These are phyloP conservation scores for Nannizziopsis arthrosporioides DNA, from an alignment of 2,329 filamentous ascomycete species.

Conservation along the genomic window DNA sequence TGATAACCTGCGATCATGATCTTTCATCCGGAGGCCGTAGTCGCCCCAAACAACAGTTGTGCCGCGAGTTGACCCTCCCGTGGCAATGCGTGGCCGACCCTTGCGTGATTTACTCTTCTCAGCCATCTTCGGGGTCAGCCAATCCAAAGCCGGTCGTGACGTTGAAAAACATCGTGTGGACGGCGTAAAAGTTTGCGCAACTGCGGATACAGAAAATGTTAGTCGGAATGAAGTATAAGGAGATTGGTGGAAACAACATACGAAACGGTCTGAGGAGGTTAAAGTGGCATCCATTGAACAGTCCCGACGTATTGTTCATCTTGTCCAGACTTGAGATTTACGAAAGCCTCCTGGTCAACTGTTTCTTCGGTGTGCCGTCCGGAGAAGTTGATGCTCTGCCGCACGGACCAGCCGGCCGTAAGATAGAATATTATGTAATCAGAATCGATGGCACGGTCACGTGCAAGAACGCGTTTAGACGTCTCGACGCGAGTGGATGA, in stretches of 20 bases:
- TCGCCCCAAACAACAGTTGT: slow-evolving; percentile 96
- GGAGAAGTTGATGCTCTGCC: not conserved
- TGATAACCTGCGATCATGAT: slow-evolving; percentile 84
- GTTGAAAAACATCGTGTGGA: slow-evolving; percentile 59
- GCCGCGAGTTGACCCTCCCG: slow-evolving; percentile 79
- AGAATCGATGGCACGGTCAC: not conserved
- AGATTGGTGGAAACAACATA: slow-evolving; percentile 18
- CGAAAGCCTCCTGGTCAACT: not conserved
- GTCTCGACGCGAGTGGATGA: slow-evolving; percentile 1
- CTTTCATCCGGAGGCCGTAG: slow-evolving; percentile 84
- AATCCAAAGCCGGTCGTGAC: slow-evolving; percentile 51
- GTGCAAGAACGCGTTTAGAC: slow-evolving; percentile 5
- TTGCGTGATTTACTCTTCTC: slow-evolving; percentile 82
- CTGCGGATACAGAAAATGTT: slow-evolving; percentile 16
- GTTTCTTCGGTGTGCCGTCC: not conserved
- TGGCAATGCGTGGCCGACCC: slow-evolving; percentile 75
- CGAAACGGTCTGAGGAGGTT: slow-evolving; percentile 26
- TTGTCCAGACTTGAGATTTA: not conserved
- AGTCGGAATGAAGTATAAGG: slow-evolving; percentile 4
- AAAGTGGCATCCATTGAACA: slow-evolving; percentile 27
- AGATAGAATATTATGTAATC: not conserved
- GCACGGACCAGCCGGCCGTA: slow-evolving; percentile 3
- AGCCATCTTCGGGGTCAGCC: slow-evolving; percentile 70
- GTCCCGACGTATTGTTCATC: slow-evolving; percentile 29
- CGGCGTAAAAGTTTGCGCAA: slow-evolving; percentile 17